phyloP scores from a whole-genome alignment of 106 monocot genomes.

The Dendrobium officinale region DNA sequence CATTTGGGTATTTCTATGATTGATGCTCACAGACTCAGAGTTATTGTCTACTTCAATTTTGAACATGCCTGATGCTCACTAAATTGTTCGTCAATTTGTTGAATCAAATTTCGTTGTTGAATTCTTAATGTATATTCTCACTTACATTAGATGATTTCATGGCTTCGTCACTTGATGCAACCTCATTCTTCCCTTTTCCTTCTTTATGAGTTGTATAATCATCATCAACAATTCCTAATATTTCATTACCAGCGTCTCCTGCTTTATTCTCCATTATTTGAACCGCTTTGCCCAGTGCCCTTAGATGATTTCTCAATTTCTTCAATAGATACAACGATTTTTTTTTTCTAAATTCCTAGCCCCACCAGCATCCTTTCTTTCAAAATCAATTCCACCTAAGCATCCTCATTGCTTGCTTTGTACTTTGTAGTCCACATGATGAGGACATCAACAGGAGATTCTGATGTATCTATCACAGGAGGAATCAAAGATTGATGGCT shows the following conservation, averaged over 20 bases:
- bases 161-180: neutral
- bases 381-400: neutral
- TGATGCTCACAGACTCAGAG: neutral
- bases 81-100: no score
- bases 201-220: neutral
- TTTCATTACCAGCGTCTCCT: neutral
- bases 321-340: neutral
- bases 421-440: neutral
- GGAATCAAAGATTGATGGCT: no score
- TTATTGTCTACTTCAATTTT: no score
- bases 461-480: no score
- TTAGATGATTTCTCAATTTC: conserved; percentile 3
- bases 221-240: neutral
- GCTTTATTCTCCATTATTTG: neutral
- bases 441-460: no score
- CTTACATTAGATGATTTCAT: neutral
- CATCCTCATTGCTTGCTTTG: conserved; percentile 1
- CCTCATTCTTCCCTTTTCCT: neutral
- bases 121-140: neutral
- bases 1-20: neutral
- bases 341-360: neutral
- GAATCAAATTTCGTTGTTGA: neutral
- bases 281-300: neutral
- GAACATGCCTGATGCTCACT: no score
- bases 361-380: neutral